These are phyloP conservation scores for Pyracantha coccinea DNA, from an alignment of 331 rosid genomes.

Conservation along the genomic window DNA sequence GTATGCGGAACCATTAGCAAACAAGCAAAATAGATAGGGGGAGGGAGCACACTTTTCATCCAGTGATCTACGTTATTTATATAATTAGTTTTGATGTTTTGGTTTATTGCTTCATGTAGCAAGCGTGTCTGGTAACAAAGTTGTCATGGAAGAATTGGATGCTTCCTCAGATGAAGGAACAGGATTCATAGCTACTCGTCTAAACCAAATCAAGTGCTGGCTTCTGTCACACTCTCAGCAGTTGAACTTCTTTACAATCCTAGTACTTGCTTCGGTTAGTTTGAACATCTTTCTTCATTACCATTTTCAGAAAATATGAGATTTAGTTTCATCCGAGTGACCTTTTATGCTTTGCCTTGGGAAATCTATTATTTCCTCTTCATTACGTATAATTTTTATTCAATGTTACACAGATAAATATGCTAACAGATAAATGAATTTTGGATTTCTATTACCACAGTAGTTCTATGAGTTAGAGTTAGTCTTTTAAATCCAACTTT, in stretches of 20 bases:
- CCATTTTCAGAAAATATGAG: conserved; percentile 4
- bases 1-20: not conserved
- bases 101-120: conserved; percentile 41
- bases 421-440: not conserved
- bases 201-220: conserved; percentile 64
- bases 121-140: conserved; percentile 53
- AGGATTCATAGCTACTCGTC: conserved; percentile 41
- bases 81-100: not conserved
- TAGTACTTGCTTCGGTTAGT: conserved; percentile 98
- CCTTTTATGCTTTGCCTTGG: not conserved
- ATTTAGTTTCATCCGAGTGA: not conserved
- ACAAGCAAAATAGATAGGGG: not conserved
- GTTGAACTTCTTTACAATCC: conserved; percentile 68
- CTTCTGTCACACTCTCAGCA: conserved; percentile 70
- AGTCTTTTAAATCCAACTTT: not conserved
- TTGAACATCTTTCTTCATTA: conserved; percentile 18
- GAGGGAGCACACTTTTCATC: not conserved
- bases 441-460: not conserved
- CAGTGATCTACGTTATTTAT: not conserved
- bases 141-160: conserved; percentile 63
- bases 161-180: conserved; percentile 41
- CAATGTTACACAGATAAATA: not conserved
- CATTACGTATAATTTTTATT: not conserved
- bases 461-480: not conserved
- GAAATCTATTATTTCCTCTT: not conserved